Percentiles rank a stretch among this genome's conserved stretches.
phyloP scores from a whole-genome alignment of 2,329 filamentous ascomycete genomes.

The Cordyceps farinosa region DNA sequence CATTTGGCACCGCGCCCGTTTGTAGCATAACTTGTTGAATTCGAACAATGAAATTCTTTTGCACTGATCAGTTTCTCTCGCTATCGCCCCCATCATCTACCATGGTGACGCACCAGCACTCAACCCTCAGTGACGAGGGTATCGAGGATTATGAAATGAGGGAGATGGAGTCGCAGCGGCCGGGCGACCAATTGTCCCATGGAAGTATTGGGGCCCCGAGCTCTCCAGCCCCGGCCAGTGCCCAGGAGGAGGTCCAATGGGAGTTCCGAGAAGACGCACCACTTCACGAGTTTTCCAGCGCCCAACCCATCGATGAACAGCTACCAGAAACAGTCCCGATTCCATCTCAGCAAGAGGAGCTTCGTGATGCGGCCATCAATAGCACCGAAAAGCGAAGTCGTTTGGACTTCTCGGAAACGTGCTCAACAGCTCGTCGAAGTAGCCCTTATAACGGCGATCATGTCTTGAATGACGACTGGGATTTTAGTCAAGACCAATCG shows the following conservation, averaged over 20 bases:
- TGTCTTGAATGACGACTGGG: not conserved
- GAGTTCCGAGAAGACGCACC: constrained; percentile 24
- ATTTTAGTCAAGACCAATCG: not conserved
- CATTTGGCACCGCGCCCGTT: not conserved
- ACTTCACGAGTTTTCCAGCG: constrained; percentile 29
- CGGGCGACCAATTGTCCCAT: not conserved
- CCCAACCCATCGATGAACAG: constrained; percentile 21
- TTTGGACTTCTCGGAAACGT: constrained; percentile 36
- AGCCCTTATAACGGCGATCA: not conserved
- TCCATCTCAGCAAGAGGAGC: constrained; percentile 2
- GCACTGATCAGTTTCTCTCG: not conserved
- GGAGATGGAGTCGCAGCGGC: constrained; percentile 23
- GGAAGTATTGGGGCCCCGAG: not conserved
- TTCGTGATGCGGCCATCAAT: not conserved
- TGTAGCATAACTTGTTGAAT: not conserved
- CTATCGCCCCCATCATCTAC: not conserved
- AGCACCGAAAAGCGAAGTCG: not conserved
- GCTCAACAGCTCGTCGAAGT: constrained; percentile 31
- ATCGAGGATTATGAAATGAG: not conserved
- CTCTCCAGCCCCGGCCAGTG: constrained; percentile 25
- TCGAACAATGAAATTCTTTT: not conserved
- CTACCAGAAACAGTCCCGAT: constrained; percentile 34
- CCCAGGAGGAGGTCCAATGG: constrained; percentile 20
- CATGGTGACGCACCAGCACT: not conserved
- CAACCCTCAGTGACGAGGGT: constrained; percentile 1